Evolutionary conservation across 2,329 filamentous ascomycete species (phyloP), one percentile per base, ranked within the genome.

Genomic region (Sarocladium strictum): DNA sequence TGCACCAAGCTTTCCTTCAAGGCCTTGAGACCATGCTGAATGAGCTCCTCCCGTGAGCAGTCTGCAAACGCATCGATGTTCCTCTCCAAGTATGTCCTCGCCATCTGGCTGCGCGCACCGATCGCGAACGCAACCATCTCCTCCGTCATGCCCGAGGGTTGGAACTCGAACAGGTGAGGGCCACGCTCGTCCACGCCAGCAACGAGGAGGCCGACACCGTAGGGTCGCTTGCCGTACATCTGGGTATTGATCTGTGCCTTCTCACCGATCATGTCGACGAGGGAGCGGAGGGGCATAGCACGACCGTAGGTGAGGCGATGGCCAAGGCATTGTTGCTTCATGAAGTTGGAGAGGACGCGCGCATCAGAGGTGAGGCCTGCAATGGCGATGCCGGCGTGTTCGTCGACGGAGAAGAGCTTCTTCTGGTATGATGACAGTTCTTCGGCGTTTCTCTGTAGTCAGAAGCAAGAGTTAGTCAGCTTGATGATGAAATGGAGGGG

Each of bases 391-490:
- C 92, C 94, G 65, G 94, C 87, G 74, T 99, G 94, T 66, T 93
- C 89, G 74, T 99, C 94, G 75, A 99, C 87, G 65, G 87, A 84
- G 74, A 99, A 97, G 69, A 99, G 86, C 80, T 99, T 99, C 83
- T 97, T 97, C 78, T 99, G 94, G 83, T 99, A 99, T 53, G 94
- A 97, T 58, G 94, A 99, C 57, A 99, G 87, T 76, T 99, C 94
- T 83, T 99, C 94, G 72, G 94, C 94, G 69, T 97, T 97, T 76
- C 94, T 87, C 94, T 97, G 53, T 43, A 9, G 37, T 26, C 10
- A 41, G 27, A 32, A 41, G 21, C 3, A 37, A 43, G 32, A 35
- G 17, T 15, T 38, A 4, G 51, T 35, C 37, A 29, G 27, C 29
- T 21, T 23, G 7, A 27, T 41, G 19, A 32, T 6, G 29, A 32